Base-by-base conservation (phyloP, 169 alveolate genomes). In the Plasmodium relictum region DNA sequence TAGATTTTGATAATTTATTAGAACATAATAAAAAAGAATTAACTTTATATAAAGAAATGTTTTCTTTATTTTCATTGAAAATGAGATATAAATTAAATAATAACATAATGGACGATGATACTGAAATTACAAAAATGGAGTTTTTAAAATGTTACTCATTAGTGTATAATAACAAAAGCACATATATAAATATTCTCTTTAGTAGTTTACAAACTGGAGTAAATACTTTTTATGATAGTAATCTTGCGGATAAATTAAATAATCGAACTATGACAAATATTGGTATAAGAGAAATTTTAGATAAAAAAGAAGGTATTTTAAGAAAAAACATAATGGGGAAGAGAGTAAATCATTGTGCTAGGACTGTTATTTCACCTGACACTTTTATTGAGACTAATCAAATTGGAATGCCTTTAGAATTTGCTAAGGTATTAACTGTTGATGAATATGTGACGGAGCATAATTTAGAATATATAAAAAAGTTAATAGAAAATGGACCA, bases 321-420 rank as follows among this genome's bases (percentile, higher is more conserved):
- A 95, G 99, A 92, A 98, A 97, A 97, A 98, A 98, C 88, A 98
- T 98, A 98, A 97, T 98, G 99, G 99, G 99, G 0, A 98, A 98
- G 93, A 95, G 99, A 86, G 99, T 99, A 10, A 99, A 99, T 91
- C 97, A 97, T 91, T 98, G 99, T 0, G 99, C 99, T 12, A 96
- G 99, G 42, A 96, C 99, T 8, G 99, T 99, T 42, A 98, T 99
- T 45, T 98, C 99, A 10, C 99, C 99, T 0, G 99, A 99, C 88
- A 99, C 99, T 16, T 96, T 97, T 88, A 94, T 99, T 37, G 99
- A 98, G 58, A 96, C 99, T 14, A 98, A 98, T 68, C 98, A 98
- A 94, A 97, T 98, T 58, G 99, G 99, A 16, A 97, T 98, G 22
- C 99, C 99, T 0, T 83, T 97, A 9, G 96, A 96, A 92, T 96